Conservation (phyloP, 1,284 basidiomycete species). For the Irpex rosettiformis region DNA sequence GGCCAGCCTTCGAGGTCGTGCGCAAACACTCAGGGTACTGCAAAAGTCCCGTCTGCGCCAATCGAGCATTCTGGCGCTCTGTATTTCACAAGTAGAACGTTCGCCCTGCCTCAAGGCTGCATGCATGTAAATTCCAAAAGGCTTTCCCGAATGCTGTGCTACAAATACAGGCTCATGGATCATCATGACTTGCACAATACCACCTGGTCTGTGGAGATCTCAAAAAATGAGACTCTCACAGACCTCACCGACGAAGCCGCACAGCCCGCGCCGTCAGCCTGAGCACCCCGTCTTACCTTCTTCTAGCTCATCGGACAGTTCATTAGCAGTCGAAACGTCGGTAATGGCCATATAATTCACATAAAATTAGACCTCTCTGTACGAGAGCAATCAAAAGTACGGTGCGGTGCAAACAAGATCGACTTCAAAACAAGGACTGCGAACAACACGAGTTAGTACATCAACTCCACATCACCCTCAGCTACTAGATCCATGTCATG, state of each 20-base stretch:
- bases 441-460: slow-evolving; percentile 47
- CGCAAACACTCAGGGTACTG: slow-evolving; percentile 3
- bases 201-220: not conserved
- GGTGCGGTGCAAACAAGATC: not conserved
- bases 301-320: not conserved
- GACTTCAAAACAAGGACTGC: slow-evolving; percentile 13
- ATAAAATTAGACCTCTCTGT: not conserved
- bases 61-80: slow-evolving; percentile 4
- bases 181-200: not conserved
- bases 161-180: not conserved
- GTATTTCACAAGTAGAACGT: not conserved
- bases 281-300: not conserved
- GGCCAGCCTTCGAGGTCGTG: slow-evolving; percentile 12
- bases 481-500: slow-evolving; percentile 87
- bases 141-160: not conserved
- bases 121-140: not conserved
- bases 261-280: not conserved
- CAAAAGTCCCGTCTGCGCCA: slow-evolving; percentile 10
- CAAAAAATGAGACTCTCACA: not conserved
- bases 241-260: not conserved
- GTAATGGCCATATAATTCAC: slow-evolving; percentile 2
- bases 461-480: slow-evolving; percentile 80
- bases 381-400: not conserved
- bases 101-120: slow-evolving; percentile 9
- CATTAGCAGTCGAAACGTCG: too few species aligned